Percentiles rank a stretch among this genome's conserved stretches.
phyloP scores from a whole-genome alignment of 2,329 filamentous ascomycete species.

The Neonectria magnoliae region DNA sequence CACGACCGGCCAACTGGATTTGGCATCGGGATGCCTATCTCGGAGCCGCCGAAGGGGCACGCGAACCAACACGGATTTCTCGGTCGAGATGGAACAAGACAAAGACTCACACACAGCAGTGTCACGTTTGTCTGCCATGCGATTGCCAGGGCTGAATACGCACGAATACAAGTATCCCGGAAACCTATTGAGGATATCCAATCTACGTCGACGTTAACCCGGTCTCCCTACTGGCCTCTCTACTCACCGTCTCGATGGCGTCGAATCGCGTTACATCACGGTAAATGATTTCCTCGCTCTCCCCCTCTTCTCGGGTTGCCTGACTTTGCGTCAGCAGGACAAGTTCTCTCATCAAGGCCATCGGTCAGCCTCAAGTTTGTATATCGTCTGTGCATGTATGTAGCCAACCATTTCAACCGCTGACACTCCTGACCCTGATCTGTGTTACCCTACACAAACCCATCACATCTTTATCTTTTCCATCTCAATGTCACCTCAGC shows the following conservation, averaged over 20 bases:
- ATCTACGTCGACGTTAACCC: too few species aligned
- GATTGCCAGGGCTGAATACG: background rate
- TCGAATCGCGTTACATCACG: slow-evolving; percentile 1
- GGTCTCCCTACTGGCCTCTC: background rate
- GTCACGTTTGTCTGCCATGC: background rate
- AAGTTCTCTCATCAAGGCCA: background rate
- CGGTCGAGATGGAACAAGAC: background rate
- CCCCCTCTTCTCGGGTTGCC: background rate
- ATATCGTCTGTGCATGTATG: slow-evolving; percentile 8
- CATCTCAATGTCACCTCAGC: slow-evolving; percentile 6
- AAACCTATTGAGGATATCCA: background rate
- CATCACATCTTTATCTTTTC: slow-evolving; percentile 16
- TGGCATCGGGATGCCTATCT: slow-evolving; percentile 11
- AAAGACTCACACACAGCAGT: background rate
- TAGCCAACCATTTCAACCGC: slow-evolving; percentile 3
- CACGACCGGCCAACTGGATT: background rate
- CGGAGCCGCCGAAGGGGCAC: background rate
- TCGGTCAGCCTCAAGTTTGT: background rate
- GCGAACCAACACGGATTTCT: background rate
- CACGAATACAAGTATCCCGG: too few species aligned
- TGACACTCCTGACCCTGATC: background rate
- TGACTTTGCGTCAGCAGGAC: background rate
- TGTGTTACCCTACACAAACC: slow-evolving; percentile 18
- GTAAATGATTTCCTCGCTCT: background rate
- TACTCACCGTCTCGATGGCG: background rate